These are phyloP conservation scores for Candida schatavii DNA, from an alignment of 805 yeast genomes.

Conservation along the genomic window DNA sequence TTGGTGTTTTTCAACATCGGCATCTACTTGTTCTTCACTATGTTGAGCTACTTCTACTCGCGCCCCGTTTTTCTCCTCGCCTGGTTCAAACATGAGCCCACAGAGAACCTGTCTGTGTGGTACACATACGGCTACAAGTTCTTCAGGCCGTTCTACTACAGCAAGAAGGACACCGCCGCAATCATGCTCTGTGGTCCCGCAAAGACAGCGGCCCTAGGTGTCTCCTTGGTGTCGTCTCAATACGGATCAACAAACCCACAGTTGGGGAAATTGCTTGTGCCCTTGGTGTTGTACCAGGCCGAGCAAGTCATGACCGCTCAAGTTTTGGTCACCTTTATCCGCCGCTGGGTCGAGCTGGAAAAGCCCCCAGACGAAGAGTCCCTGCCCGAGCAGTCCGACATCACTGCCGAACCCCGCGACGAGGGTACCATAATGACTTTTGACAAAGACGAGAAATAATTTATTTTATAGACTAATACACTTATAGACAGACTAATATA, in stretches of 20 bases:
- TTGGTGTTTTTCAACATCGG: slow-evolving; percentile 82
- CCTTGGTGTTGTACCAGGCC: slow-evolving; percentile 81
- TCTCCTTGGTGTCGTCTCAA: slow-evolving; percentile 75
- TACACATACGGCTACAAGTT: slow-evolving; percentile 46
- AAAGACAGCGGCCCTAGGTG: slow-evolving; percentile 90
- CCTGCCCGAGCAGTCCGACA: background rate
- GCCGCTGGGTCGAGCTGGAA: slow-evolving; percentile 59
- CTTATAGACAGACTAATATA: too few species aligned
- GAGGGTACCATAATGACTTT: background rate
- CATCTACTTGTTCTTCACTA: slow-evolving; percentile 72
- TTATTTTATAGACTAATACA: too few species aligned
- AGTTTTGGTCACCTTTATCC: slow-evolving; percentile 61
- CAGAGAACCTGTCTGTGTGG: slow-evolving; percentile 36
- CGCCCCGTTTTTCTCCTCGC: slow-evolving; percentile 54
- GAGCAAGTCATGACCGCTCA: slow-evolving; percentile 86
- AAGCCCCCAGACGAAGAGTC: slow-evolving; percentile 12
- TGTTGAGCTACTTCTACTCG: slow-evolving; percentile 54
- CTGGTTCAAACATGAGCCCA: slow-evolving; percentile 48
- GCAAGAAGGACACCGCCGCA: slow-evolving; percentile 68
- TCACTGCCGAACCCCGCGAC: background rate
- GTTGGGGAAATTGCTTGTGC: slow-evolving; percentile 72
- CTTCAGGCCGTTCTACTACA: slow-evolving; percentile 66
- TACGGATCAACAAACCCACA: slow-evolving; percentile 62
- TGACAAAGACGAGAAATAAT: background rate
- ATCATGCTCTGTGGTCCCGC: slow-evolving; percentile 90